Evolutionary conservation across 441 rosid genomes (phyloP).

Genomic region (Brassica balearica): DNA sequence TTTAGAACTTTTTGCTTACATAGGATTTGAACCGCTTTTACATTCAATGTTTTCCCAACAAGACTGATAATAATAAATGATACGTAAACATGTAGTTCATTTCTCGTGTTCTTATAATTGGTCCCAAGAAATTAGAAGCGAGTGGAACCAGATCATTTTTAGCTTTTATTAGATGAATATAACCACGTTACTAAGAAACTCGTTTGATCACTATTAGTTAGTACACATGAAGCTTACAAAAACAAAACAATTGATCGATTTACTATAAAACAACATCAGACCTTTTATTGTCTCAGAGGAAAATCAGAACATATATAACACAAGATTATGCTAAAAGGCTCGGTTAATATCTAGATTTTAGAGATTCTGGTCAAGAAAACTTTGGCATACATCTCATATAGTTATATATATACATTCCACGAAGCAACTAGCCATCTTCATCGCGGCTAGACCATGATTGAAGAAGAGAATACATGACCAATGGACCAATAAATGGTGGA

Average conservation of each 20-base stretch:
- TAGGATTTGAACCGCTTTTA: too few relatives aligned
- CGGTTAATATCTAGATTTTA: neutral
- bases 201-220: too few relatives aligned
- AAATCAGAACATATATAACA: neutral
- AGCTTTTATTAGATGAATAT: too few relatives aligned
- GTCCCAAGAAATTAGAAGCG: too few relatives aligned
- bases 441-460: slow-evolving; percentile 56
- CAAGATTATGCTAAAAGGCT: slow-evolving; percentile 5
- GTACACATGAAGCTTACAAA: slow-evolving; percentile 1
- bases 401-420: neutral
- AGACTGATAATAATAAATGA: too few relatives aligned
- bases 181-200: too few relatives aligned
- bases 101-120: too few relatives aligned
- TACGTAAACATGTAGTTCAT: too few relatives aligned
- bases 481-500: slow-evolving; percentile 58
- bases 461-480: slow-evolving; percentile 58
- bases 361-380: neutral
- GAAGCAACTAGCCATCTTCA: slow-evolving; percentile 47
- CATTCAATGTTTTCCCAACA: too few relatives aligned
- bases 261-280: slow-evolving; percentile 4
- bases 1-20: too few relatives aligned
- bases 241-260: neutral
- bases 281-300: neutral
- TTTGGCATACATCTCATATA: neutral
- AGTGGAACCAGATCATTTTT: too few relatives aligned